phyloP scores from a whole-genome alignment of 2,329 filamentous ascomycete genomes.

The Diaporthe nobilis region DNA sequence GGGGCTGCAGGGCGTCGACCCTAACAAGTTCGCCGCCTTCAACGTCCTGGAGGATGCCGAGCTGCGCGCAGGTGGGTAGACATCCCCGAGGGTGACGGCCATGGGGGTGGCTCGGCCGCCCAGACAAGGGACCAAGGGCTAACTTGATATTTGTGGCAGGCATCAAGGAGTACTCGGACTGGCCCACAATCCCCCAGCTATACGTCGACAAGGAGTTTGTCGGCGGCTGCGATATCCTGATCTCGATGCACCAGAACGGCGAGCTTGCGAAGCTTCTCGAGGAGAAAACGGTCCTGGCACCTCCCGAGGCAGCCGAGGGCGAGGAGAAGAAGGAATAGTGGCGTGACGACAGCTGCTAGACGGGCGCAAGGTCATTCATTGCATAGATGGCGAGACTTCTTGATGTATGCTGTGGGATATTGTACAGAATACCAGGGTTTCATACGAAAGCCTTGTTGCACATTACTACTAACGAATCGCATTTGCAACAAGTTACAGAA shows the following conservation, averaged over 20 bases:
- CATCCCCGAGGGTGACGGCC: background rate
- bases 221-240: slow-evolving; percentile 96
- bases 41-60: slow-evolving; percentile 96
- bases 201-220: slow-evolving; percentile 97
- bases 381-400: slow-evolving; percentile 1
- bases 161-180: slow-evolving; percentile 99
- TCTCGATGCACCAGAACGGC: slow-evolving; percentile 97
- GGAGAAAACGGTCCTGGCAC: slow-evolving; percentile 88
- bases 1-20: slow-evolving; percentile 94
- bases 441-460: slow-evolving; percentile 21
- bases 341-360: background rate
- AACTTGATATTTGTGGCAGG: slow-evolving; percentile 63
- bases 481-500: slow-evolving; percentile 9
- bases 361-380: background rate
- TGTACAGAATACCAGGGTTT: slow-evolving; percentile 2
- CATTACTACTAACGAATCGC: slow-evolving; percentile 11
- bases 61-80: slow-evolving; percentile 78
- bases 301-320: slow-evolving; percentile 59
- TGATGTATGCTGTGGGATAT: background rate
- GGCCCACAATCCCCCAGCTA: slow-evolving; percentile 98
- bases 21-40: slow-evolving; percentile 96
- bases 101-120: background rate
- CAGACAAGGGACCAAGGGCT: slow-evolving; percentile 12
- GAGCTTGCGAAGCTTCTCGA: slow-evolving; percentile 92
- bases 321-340: slow-evolving; percentile 53